Conservation (phyloP, 148 eudicot species). For the Cornus suecica region DNA sequence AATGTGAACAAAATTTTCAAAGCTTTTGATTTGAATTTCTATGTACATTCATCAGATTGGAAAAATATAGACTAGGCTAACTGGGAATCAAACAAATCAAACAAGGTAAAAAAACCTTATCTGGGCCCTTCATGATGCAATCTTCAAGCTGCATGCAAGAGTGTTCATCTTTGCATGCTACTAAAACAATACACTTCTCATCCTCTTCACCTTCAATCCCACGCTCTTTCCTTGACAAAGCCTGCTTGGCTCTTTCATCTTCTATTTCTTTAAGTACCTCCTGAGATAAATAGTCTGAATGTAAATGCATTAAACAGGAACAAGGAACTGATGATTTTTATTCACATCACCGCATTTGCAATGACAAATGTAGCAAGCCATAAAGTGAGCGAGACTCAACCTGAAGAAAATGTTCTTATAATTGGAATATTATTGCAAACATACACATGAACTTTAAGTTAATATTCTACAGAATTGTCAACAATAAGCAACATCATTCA, state of each 20-base stretch:
- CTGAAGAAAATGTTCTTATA: not conserved
- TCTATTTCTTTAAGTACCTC: constrained; percentile 86
- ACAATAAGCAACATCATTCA: not conserved
- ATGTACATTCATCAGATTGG: not conserved
- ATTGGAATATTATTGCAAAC: not conserved
- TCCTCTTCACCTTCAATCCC: constrained; percentile 32
- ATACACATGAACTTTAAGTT: not conserved
- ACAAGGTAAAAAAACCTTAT: constrained; percentile 51
- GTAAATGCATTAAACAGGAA: not conserved
- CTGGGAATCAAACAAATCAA: not conserved
- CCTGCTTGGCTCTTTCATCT: constrained; percentile 65
- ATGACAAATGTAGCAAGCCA: not conserved
- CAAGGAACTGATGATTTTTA: not conserved
- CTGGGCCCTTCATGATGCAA: constrained; percentile 69
- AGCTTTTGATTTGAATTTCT: not conserved
- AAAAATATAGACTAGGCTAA: not conserved
- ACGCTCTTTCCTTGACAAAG: constrained; percentile 36
- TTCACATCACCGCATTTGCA: not conserved
- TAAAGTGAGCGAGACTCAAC: not conserved
- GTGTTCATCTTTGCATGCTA: constrained; percentile 92
- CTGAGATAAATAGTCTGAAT: constrained; percentile 34
- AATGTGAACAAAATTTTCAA: not conserved
- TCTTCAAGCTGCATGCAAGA: constrained; percentile 98
- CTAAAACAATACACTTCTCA: constrained; percentile 72
- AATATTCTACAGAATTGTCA: not conserved